Conservation (phyloP, 108 stramenopile genomes). For the Nitzschia inconspicua region DNA sequence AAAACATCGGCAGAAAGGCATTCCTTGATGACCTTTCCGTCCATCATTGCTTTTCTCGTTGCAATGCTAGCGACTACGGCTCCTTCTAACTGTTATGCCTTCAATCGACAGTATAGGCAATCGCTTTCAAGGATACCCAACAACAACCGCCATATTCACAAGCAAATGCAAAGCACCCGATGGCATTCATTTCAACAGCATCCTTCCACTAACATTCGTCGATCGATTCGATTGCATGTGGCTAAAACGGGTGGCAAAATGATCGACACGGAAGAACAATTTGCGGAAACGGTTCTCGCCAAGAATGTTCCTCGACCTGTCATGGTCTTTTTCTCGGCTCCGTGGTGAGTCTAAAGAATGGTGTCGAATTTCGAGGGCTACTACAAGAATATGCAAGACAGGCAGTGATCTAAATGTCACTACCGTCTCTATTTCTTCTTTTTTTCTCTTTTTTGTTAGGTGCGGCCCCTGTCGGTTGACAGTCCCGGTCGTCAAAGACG, state of each 20-base stretch:
- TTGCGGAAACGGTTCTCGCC: slow-evolving; percentile 45
- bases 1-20: too few species aligned
- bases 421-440: background rate
- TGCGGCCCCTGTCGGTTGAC: slow-evolving; percentile 80
- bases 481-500: slow-evolving; percentile 71
- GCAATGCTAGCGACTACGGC: too few species aligned
- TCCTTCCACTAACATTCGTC: too few species aligned
- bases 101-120: too few species aligned
- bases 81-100: too few species aligned
- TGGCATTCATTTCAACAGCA: too few species aligned
- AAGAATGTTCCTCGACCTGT: slow-evolving; percentile 31
- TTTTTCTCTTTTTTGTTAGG: slow-evolving; percentile 4
- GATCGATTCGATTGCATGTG: slow-evolving; percentile 16
- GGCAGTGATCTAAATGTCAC: background rate
- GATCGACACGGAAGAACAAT: slow-evolving; percentile 59
- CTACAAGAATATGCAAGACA: background rate
- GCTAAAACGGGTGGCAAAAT: slow-evolving; percentile 73
- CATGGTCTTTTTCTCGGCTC: slow-evolving; percentile 76
- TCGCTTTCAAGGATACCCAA: too few species aligned
- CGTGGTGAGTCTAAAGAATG: slow-evolving; percentile 58
- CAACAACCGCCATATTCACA: too few species aligned
- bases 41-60: too few species aligned
- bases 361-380: background rate
- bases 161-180: too few species aligned
- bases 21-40: too few species aligned